A percentile compares a stretch with the other conserved stretches of the same genome.
These are phyloP conservation scores for Penicillium glabrum DNA, from an alignment of 2,329 filamentous ascomycete species.

Conservation along the genomic window DNA sequence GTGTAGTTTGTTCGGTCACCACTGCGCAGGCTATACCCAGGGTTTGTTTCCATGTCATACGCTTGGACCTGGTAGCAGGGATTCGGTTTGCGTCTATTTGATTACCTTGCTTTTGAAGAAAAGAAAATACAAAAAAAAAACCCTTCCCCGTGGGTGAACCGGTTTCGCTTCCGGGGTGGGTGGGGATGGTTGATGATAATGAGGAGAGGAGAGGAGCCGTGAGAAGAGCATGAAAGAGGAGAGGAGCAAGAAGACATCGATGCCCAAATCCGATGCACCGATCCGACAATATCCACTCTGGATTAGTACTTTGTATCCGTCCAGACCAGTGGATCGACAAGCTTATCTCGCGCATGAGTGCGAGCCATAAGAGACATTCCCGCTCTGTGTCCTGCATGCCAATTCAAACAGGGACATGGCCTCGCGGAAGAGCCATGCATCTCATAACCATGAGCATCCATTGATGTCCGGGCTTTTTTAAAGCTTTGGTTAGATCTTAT, in stretches of 20 bases:
- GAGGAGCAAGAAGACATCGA: slow-evolving; percentile 19
- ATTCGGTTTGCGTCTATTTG: slow-evolving; percentile 13
- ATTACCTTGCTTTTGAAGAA: slow-evolving; percentile 14
- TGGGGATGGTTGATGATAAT: slow-evolving; percentile 14
- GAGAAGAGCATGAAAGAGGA: background rate
- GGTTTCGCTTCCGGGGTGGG: slow-evolving; percentile 17
- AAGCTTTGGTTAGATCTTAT: slow-evolving; percentile 12
- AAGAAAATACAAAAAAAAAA: slow-evolving; percentile 16
- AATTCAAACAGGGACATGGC: background rate
- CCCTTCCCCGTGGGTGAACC: slow-evolving; percentile 18
- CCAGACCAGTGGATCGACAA: slow-evolving; percentile 16
- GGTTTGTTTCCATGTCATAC: slow-evolving; percentile 5
- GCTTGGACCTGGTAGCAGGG: slow-evolving; percentile 13
- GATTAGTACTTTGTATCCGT: background rate
- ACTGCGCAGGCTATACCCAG: background rate
- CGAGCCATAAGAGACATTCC: slow-evolving; percentile 18
- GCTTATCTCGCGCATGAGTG: slow-evolving; percentile 17
- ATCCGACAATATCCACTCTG: slow-evolving; percentile 15
- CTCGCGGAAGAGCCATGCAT: slow-evolving; percentile 7
- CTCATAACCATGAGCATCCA: slow-evolving; percentile 13
- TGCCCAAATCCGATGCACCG: slow-evolving; percentile 16
- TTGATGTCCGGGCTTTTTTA: slow-evolving; percentile 5
- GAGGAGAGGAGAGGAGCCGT: background rate
- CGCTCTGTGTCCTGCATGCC: slow-evolving; percentile 6
- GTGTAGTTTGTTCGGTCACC: background rate